Evolutionary conservation across 1,139 yeast species (phyloP), one percentile per base, ranked within the genome.

Genomic region (Meyerozyma carpophila): DNA sequence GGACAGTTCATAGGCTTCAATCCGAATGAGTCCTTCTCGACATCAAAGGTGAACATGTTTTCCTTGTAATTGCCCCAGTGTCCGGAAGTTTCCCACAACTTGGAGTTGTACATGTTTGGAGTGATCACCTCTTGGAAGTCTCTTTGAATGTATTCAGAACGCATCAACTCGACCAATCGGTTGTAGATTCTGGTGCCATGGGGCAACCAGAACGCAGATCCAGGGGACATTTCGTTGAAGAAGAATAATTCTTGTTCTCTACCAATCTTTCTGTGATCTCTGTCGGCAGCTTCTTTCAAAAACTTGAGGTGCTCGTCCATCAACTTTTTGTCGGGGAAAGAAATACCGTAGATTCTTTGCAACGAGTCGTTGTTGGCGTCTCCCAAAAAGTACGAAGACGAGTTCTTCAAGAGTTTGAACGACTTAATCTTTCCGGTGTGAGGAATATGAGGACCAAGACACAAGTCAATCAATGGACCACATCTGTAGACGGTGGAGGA

Each of bases 1-100:
- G 98, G 98, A 71, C 98, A 91, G 72, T 93, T 93, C 98, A 93
- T 93, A 54, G 98, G 98, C 65, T 93, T 93, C 52, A 93, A 79
- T 48, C 96, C 97, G 59, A 74, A 88, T 2, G 70, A 65, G 63
- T 90, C 97, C 76, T 89, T 90, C 69, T 91, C 96, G 48, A 90
- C 95, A 43, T 90, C 96, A 58, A 90, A 87, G n/a, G 93, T 74
- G 62, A 93, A 93, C 98, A 93, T 93, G 64, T 93, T 89, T 62
- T 93, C 97, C 64, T 89, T 85, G 70, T 93, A 93, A 69, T 93
- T 91, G 41, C 79, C 95, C 98, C 98, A 93, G 67, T 93, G 98
- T 54, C 98, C 98, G 20, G 97, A 90, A 46, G 93, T 85, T 72
- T 90, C 95, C 98, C 98, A 93, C 58, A 93, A 79, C 65, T 89